phyloP scores from a whole-genome alignment of 2,329 filamentous ascomycete species.

The Neonectria ditissima region DNA sequence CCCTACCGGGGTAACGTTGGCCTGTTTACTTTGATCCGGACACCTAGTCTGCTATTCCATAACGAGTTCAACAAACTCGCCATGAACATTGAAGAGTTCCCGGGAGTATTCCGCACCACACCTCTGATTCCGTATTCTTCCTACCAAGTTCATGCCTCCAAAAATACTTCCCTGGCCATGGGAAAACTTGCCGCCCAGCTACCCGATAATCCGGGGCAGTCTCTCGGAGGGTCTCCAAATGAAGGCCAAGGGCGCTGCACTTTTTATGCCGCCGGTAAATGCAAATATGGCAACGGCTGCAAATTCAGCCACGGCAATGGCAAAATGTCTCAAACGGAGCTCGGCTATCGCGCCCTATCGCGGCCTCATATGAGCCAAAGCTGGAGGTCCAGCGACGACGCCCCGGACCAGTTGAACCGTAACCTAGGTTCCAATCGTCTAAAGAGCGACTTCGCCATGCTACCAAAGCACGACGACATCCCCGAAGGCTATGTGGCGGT shows the following conservation, averaged over 20 bases:
- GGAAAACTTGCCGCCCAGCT: conserved; percentile 5
- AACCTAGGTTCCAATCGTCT: background rate
- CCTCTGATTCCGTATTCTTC: conserved; percentile 43
- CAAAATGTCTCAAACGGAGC: conserved; percentile 21
- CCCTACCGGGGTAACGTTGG: conserved; percentile 62
- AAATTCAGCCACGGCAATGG: conserved; percentile 29
- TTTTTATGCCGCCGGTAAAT: conserved; percentile 39
- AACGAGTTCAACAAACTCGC: conserved; percentile 64
- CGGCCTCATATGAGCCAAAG: conserved; percentile 22
- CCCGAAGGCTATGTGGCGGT: conserved; percentile 30
- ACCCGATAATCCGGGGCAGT: conserved; percentile 14
- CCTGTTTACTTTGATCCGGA: conserved; percentile 66
- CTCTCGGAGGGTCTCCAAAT: background rate
- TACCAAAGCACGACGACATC: conserved; percentile 33
- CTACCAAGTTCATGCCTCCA: conserved; percentile 14
- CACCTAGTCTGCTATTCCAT: conserved; percentile 60
- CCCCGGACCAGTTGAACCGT: conserved; percentile 20
- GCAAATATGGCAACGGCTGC: conserved; percentile 39
- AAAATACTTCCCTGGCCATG: background rate
- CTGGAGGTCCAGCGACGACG: conserved; percentile 23
- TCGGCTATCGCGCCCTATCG: conserved; percentile 26
- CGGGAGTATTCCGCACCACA: conserved; percentile 62
- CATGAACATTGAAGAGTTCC: conserved; percentile 63
- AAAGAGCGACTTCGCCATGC: conserved; percentile 25
- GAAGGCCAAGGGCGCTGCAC: conserved; percentile 29